A percentile compares a stretch with the other conserved stretches of the same genome.
phyloP scores from a whole-genome alignment of 192 early-diverging fungal species.

The Pecoramyces ruminantium region DNA sequence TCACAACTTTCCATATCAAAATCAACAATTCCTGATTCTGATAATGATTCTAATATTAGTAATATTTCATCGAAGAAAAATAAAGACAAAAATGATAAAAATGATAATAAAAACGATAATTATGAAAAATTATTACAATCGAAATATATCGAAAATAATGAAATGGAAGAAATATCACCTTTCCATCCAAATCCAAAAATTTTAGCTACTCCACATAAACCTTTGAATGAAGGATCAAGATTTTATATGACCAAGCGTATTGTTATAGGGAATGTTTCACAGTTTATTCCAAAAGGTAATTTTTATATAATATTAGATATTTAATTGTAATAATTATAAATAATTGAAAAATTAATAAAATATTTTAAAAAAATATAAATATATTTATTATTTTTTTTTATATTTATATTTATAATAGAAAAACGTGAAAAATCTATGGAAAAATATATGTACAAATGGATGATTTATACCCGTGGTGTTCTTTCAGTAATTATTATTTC shows the following conservation, averaged over 20 bases:
- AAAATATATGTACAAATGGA: slow-evolving; percentile 56
- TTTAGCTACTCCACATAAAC: neutral
- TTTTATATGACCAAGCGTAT: slow-evolving; percentile 25
- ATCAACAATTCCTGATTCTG: slow-evolving; percentile 2
- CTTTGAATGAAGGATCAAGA: slow-evolving; percentile 26
- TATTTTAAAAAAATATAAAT: too few species aligned
- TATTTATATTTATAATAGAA: neutral
- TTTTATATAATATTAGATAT: neutral
- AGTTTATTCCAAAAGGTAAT: neutral
- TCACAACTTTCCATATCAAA: neutral
- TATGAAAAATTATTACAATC: slow-evolving; percentile 53
- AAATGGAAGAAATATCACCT: slow-evolving; percentile 4
- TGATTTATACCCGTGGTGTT: slow-evolving; percentile 64
- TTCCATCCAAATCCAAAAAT: neutral
- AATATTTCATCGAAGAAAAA: neutral
- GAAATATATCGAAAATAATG: slow-evolving; percentile 42
- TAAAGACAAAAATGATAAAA: slow-evolving; percentile 18
- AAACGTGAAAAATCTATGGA: neutral
- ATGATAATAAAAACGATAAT: slow-evolving; percentile 52
- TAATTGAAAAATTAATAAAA: too few species aligned
- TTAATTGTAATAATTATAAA: too few species aligned
- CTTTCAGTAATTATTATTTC: slow-evolving; percentile 7
- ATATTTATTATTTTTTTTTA: too few species aligned
- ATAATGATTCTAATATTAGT: slow-evolving; percentile 4
- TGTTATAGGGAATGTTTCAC: slow-evolving; percentile 16